These are phyloP conservation scores for Yamadazyma jaroonii DNA, from an alignment of 1,139 yeast genomes.

Conservation along the genomic window DNA sequence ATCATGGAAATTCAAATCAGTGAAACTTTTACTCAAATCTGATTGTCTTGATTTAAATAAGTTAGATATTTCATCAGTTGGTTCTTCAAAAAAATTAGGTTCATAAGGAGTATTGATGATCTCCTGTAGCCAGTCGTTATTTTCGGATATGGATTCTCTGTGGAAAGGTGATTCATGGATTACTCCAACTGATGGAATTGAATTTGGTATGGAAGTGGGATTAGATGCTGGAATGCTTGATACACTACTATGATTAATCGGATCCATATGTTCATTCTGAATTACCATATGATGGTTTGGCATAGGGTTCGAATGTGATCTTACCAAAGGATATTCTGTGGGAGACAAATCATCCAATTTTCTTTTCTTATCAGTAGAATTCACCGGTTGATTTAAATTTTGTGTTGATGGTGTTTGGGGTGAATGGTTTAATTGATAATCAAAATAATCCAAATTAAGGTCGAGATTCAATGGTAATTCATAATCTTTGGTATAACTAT, in stretches of 20 bases:
- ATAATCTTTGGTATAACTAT: conserved; percentile 52
- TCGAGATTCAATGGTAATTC: conserved; percentile 57
- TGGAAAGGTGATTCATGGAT: conserved; percentile 1
- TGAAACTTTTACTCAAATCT: conserved; percentile 31
- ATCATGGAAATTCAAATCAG: conserved; percentile 5
- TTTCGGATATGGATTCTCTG: conserved; percentile 14
- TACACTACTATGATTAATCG: neutral
- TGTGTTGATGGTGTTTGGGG: neutral
- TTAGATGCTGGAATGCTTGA: neutral
- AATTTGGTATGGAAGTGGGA: conserved; percentile 1
- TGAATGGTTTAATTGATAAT: conserved; percentile 8
- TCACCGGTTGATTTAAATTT: neutral
- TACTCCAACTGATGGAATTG: conserved; percentile 5
- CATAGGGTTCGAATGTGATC: conserved; percentile 3
- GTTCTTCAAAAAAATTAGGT: conserved; percentile 12
- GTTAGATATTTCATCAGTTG: conserved; percentile 41
- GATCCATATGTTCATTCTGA: neutral
- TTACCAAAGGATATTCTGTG: conserved; percentile 2
- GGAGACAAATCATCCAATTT: conserved; percentile 7
- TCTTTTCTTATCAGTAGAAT: conserved; percentile 21
- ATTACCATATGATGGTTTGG: neutral
- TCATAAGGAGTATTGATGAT: conserved; percentile 64
- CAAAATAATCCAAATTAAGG: conserved; percentile 33
- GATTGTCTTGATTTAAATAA: conserved; percentile 60
- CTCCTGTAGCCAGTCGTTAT: conserved; percentile 66